Base-by-base conservation (phyloP, 495 filamentous ascomycete species). In the Podospora fimiseda region DNA sequence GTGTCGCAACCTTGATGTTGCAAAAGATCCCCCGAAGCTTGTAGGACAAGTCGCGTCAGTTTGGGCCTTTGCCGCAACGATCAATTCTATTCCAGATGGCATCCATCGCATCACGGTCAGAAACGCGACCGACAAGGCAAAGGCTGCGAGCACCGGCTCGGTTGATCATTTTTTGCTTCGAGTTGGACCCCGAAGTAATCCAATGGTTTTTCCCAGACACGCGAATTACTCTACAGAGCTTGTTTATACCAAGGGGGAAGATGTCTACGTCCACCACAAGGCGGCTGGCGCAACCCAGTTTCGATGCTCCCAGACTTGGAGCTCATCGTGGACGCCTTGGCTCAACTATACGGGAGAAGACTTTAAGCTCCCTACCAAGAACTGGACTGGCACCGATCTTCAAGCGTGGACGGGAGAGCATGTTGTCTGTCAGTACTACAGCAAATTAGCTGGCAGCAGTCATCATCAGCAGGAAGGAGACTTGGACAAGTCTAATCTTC, bases 401-500 rank as follows among this genome's bases (percentile, higher is more conserved):
- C 85, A 88, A 58, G 63, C 60, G n/a, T 88, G 85, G 85, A 50
- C 70, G 2, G 84, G 80, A 14, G 75, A 84, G 43, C 85, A 88
- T 57, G 72, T 87, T 9, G 73, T 80, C 2, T 74, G 82, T 14
- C 81, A 86, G 57, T 88, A 88, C 60, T 88, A 75, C 74, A 83
- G 74, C 59, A 71, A 71, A 37, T 66, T 79, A 23, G 74, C 77
- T 18, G 85, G 81, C 13, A 86, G 82, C 60, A 70, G 75, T 53
- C 79, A 82, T 53, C 57, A 79, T 7, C 80, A 84, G 56, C 76
- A 83, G 55, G 81, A 80, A 15, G 83, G 86, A 57, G 67, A 75
- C 30, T 67, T 62, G 51, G 51, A 53, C 41, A n/a, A 18, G 30
- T 72, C 61, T 55, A 59, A 61, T 11, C 22, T 51, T 13, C 71